These are phyloP conservation scores for Hypoxylon fuscum DNA, from an alignment of 495 filamentous ascomycete genomes.

Conservation along the genomic window DNA sequence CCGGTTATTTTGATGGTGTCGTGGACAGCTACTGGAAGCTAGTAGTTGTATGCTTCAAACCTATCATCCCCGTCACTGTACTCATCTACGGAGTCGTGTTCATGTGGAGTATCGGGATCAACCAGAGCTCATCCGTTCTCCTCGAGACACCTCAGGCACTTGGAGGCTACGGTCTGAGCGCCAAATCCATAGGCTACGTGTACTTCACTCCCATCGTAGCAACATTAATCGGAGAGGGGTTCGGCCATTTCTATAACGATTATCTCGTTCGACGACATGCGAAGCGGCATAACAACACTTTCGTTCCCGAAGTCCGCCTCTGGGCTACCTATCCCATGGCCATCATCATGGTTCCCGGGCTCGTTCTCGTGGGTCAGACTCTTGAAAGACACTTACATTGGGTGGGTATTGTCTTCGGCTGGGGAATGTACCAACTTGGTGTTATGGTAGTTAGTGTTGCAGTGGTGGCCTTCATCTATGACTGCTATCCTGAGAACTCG, in stretches of 20 bases:
- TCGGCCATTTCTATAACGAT: background rate
- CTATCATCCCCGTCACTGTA: background rate
- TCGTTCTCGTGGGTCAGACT: conserved; percentile 48
- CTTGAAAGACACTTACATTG: conserved; percentile 44
- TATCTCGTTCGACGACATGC: conserved; percentile 28
- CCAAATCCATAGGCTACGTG: background rate
- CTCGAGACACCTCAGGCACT: background rate
- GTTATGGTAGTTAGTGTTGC: conserved; percentile 44
- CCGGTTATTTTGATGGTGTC: background rate
- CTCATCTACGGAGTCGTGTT: background rate
- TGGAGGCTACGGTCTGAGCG: background rate
- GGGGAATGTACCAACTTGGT: conserved; percentile 43
- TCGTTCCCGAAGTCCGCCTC: conserved; percentile 66
- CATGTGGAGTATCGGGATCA: background rate
- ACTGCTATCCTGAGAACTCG: conserved; percentile 48
- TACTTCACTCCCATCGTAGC: background rate
- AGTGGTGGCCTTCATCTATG: conserved; percentile 50
- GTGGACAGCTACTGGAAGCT: background rate
- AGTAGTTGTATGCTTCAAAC: background rate
- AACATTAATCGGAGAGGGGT: background rate
- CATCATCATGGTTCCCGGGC: conserved; percentile 53
- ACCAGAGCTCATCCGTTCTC: background rate
- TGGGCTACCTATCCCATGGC: conserved; percentile 68
- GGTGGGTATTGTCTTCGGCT: conserved; percentile 44
- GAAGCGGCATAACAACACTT: conserved; percentile 55